Conservation (phyloP, 306 rosid species). For the Cyamopsis tetragonoloba region DNA sequence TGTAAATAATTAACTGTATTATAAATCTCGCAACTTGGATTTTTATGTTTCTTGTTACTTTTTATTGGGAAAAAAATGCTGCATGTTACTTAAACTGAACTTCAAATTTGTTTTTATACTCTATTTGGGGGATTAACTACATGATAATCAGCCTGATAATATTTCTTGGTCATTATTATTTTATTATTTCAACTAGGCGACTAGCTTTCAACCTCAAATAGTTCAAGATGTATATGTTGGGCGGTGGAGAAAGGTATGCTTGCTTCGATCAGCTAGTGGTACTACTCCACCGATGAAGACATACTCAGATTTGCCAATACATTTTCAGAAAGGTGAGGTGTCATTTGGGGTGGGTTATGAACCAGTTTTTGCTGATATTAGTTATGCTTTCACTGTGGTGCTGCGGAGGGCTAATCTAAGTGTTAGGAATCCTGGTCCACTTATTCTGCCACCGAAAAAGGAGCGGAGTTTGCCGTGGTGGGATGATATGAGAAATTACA, state of each 20-base stretch:
- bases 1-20: neutral
- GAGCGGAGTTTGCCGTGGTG: conserved; percentile 97
- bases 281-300: conserved; percentile 96
- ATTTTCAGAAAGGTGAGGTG: conserved; percentile 69
- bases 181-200: conserved; percentile 69
- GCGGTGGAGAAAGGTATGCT: conserved; percentile 84
- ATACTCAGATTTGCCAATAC: conserved; percentile 65
- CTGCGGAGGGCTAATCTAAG: conserved; percentile 96
- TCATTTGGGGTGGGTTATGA: conserved; percentile 94
- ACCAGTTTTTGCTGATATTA: conserved; percentile 83
- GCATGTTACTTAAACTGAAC: neutral
- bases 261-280: conserved; percentile 97
- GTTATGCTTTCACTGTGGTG: conserved; percentile 88
- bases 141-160: conserved; percentile 10
- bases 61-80: neutral
- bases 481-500: conserved; percentile 95
- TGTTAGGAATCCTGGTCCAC: conserved; percentile 52
- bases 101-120: neutral
- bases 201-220: conserved; percentile 92
- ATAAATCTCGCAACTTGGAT: neutral
- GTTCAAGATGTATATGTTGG: conserved; percentile 81
- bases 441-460: conserved; percentile 68
- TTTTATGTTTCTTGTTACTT: neutral
- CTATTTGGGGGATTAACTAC: conserved; percentile 4
- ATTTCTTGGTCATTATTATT: conserved; percentile 29